Conservation (phyloP, 768 basidiomycete species). For the Sutorius australiensis region DNA sequence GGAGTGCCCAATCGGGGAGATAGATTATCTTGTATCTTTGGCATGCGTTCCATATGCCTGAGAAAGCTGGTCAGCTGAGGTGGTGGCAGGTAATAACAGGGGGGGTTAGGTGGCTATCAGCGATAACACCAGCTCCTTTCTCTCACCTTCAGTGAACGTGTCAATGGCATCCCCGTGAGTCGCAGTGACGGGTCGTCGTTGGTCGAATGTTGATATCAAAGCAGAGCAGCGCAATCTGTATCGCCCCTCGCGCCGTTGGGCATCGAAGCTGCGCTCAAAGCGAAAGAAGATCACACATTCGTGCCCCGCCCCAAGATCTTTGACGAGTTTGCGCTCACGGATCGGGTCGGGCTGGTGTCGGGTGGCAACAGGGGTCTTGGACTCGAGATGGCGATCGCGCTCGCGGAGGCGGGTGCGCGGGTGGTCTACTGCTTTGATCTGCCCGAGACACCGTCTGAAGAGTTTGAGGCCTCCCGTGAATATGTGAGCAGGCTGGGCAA, state of each 20-base stretch:
- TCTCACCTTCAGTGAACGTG: background rate
- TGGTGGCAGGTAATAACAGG: background rate
- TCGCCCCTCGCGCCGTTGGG: slow-evolving; percentile 62
- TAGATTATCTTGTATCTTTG: background rate
- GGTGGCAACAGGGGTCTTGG: slow-evolving; percentile 70
- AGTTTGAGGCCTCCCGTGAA: slow-evolving; percentile 51
- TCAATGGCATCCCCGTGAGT: slow-evolving; percentile 16
- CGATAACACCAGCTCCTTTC: background rate
- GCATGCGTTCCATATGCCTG: background rate
- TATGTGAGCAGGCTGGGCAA: slow-evolving; percentile 48
- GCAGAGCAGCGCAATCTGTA: slow-evolving; percentile 35
- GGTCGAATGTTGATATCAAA: background rate
- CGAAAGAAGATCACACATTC: slow-evolving; percentile 34
- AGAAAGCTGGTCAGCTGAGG: background rate
- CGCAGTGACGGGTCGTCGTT: background rate
- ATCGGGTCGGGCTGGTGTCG: slow-evolving; percentile 58
- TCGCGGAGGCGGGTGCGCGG: slow-evolving; percentile 69
- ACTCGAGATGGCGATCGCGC: slow-evolving; percentile 76
- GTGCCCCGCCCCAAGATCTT: slow-evolving; percentile 48
- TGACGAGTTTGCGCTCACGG: slow-evolving; percentile 54
- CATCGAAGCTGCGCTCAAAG: slow-evolving; percentile 53
- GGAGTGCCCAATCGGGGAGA: background rate
- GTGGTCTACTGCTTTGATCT: slow-evolving; percentile 70
- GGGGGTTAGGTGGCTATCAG: background rate
- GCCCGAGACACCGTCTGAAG: slow-evolving; percentile 49